Percentiles rank a stretch among this genome's conserved stretches.
Evolutionary conservation across 371 early-diverging fungal species (phyloP).

Genomic region (Paraphysoderma sedebokerense): DNA sequence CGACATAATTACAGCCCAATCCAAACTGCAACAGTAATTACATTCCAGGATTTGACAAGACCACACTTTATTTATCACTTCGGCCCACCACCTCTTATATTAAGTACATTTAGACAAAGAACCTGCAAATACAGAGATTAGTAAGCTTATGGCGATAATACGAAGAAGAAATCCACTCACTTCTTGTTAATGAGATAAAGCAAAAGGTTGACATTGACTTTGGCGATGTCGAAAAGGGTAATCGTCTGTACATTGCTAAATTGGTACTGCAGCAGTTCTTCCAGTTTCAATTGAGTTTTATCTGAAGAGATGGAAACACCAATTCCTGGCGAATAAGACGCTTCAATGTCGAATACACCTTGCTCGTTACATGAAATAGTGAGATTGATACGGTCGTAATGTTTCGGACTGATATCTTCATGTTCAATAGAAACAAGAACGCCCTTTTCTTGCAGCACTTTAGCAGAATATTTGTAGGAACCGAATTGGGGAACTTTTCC

Average conservation of each 20-base stretch:
- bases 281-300: constrained; percentile 66
- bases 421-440: constrained; percentile 54
- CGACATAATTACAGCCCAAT: too few species aligned
- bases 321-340: constrained; percentile 34
- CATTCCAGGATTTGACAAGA: too few species aligned
- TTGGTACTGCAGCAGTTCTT: constrained; percentile 82
- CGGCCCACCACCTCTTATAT: too few species aligned
- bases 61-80: too few species aligned
- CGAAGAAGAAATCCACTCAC: constrained; percentile 16
- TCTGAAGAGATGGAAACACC: constrained; percentile 58
- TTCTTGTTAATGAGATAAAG: constrained; percentile 93
- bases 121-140: too few species aligned
- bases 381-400: constrained; percentile 51
- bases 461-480: constrained; percentile 91
- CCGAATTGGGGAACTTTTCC: constrained; percentile 91
- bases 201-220: constrained; percentile 88
- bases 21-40: too few species aligned
- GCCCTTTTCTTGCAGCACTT: constrained; percentile 77
- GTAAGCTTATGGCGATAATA: not conserved
- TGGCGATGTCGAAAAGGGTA: constrained; percentile 74
- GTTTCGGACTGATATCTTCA: constrained; percentile 56
- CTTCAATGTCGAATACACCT: constrained; percentile 75
- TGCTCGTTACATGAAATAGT: constrained; percentile 82
- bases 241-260: constrained; percentile 78
- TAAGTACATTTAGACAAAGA: too few species aligned